Conservation (phyloP, 768 basidiomycete genomes). For the Agrocybe chaxingu region DNA sequence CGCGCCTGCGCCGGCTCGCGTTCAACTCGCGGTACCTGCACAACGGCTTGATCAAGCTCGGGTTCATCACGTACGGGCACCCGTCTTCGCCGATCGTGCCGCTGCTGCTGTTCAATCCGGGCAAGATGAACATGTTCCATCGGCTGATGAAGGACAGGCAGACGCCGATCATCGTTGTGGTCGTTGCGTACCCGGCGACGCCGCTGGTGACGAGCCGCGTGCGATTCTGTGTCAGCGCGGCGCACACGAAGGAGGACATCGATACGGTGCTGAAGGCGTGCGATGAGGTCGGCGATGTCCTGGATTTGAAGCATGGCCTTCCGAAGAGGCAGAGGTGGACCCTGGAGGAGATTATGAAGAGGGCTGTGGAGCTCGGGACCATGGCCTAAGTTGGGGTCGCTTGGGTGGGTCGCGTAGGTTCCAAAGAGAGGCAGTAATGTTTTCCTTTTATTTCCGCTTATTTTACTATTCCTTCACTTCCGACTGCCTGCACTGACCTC, state of each 20-base stretch:
- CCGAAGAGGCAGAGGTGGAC: constrained; percentile 63
- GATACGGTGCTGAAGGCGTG: constrained; percentile 82
- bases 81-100: constrained; percentile 92
- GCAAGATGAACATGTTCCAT: constrained; percentile 91
- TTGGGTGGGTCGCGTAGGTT: neutral
- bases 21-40: constrained; percentile 96
- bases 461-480: neutral
- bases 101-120: constrained; percentile 86
- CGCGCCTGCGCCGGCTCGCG: constrained; percentile 82
- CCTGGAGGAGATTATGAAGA: constrained; percentile 66
- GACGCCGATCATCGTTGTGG: constrained; percentile 84
- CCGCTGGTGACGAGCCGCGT: constrained; percentile 85
- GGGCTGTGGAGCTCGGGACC: constrained; percentile 68
- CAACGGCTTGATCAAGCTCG: constrained; percentile 80
- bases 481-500: too few species aligned
- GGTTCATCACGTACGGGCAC: constrained; percentile 96
- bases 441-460: neutral
- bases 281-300: constrained; percentile 86
- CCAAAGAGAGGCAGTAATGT: neutral
- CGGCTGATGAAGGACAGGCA: constrained; percentile 80
- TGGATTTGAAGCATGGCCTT: constrained; percentile 85
- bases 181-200: constrained; percentile 90
- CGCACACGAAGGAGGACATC: constrained; percentile 97
- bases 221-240: constrained; percentile 90
- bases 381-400: constrained; percentile 1